Percentiles rank a stretch among this genome's conserved stretches.
These are phyloP conservation scores for Exophiala bonariae DNA, from an alignment of 2,329 filamentous ascomycete genomes.

Conservation along the genomic window DNA sequence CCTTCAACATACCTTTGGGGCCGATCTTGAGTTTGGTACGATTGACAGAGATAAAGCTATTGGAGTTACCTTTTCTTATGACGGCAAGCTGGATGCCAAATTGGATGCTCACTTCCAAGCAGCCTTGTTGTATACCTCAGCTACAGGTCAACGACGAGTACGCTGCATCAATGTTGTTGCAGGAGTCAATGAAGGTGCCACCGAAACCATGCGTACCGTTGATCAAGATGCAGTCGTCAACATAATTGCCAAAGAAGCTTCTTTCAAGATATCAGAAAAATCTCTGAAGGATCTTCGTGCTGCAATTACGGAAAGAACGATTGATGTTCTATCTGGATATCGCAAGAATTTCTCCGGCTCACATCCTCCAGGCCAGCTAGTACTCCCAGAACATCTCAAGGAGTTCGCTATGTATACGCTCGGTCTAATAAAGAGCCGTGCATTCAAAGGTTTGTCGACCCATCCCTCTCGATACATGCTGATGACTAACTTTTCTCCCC, in stretches of 20 bases:
- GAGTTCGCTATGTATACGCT: conserved; percentile 97
- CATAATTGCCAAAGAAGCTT: conserved; percentile 87
- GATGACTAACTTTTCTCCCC: background rate
- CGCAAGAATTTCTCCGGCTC: conserved; percentile 86
- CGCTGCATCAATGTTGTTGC: conserved; percentile 92
- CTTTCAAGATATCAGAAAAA: conserved; percentile 76
- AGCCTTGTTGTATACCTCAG: conserved; percentile 90
- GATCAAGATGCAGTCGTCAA: conserved; percentile 92
- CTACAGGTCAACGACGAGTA: conserved; percentile 82
- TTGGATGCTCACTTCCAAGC: conserved; percentile 97
- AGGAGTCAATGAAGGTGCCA: conserved; percentile 80
- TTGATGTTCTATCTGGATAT: conserved; percentile 89
- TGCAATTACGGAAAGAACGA: conserved; percentile 82
- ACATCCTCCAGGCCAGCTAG: conserved; percentile 87
- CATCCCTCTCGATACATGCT: conserved; percentile 3
- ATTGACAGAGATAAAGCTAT: conserved; percentile 94
- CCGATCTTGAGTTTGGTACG: conserved; percentile 89
- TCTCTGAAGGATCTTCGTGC: conserved; percentile 82
- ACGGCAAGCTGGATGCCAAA: conserved; percentile 95
- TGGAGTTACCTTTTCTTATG: conserved; percentile 87
- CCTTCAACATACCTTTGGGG: conserved; percentile 89
- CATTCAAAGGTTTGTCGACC: conserved; percentile 68
- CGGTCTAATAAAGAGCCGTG: conserved; percentile 81
- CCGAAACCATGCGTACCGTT: conserved; percentile 85
- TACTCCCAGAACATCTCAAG: conserved; percentile 93